Evolutionary conservation across 495 filamentous ascomycete species (phyloP), one percentile per base, ranked within the genome.

Genomic region (Pyronema domesticum): DNA sequence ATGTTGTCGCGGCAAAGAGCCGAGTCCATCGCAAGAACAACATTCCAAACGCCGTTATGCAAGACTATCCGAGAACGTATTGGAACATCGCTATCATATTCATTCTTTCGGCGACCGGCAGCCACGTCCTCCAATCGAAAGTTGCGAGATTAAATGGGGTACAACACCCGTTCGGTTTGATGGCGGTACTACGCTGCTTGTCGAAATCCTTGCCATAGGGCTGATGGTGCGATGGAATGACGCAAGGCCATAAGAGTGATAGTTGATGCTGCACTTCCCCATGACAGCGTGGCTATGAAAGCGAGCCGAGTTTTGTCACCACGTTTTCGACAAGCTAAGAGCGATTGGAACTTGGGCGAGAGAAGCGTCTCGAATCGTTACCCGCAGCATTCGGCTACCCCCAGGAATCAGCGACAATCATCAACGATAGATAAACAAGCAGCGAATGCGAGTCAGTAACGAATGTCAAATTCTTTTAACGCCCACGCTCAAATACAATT

Each of bases 391-490:
- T 10, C n/a, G 23, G 10, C 45, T 47, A 19, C 23, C 10, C 23
- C 11, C 14, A 47, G n/a, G 23, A n/a, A 47, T 47, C 45, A 23
- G 45, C 17, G 10, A 19, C 9, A 10, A 19, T 3, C 10, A 47
- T 10, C 14, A 47, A n/a, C 10, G 9, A 14, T 47, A 47, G 17
- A 10, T 10, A 17, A 15, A n/a, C 45, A 47, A 23, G 23, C 23
- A 30, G 5, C 23, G 5, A 30, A 30, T 30, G 23, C 45, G 45
- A 10, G n/a, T 15, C 14, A n/a, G 10, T 15, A 23, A 19, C 45
- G 18, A 47, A 47, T 23, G 18, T 47, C 45, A 47, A 30, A 47
- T 47, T 47, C 18, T 47, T 47, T 47, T 10, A 47, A 47, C 23
- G 23, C 23, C 23, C 23, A 30, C 23, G 23, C 45, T 14, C n/a